Conservation (phyloP, 1,284 basidiomycete species). For the Trichosporon sp. region DNA sequence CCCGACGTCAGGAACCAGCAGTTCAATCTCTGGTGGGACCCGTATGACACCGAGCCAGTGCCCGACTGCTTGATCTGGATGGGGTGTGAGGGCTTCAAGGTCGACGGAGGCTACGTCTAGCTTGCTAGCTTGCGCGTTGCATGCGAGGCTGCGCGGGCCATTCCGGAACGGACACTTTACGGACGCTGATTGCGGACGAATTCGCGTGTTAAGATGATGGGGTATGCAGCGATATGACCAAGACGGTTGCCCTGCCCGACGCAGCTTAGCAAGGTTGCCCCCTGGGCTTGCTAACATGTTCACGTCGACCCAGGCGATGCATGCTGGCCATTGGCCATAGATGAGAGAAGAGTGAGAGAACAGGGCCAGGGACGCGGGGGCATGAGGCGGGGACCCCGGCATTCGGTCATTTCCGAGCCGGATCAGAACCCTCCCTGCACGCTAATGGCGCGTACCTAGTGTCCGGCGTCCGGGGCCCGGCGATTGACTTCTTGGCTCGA, state of each 20-base stretch:
- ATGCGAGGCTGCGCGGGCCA: not conserved
- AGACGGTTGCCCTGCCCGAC: not conserved
- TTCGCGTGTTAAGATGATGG: not conserved
- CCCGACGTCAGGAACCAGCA: not conserved
- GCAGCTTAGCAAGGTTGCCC: too few species aligned
- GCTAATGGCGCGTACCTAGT: not conserved
- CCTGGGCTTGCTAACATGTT: too few species aligned
- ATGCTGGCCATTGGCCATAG: not conserved
- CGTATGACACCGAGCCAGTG: not conserved
- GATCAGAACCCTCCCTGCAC: not conserved
- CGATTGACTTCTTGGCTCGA: not conserved
- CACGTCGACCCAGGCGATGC: too few species aligned
- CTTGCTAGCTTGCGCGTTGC: too few species aligned
- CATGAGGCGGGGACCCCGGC: not conserved
- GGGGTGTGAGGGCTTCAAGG: not conserved
- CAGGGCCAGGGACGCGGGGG: too few species aligned
- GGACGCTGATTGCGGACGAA: too few species aligned
- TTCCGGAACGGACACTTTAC: not conserved
- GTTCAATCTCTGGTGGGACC: not conserved
- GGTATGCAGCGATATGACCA: not conserved
- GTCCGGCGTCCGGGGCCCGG: conserved; percentile 1
- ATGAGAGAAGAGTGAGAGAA: not conserved
- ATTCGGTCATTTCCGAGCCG: conserved; percentile 2
- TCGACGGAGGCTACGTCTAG: not conserved
- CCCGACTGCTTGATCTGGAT: too few species aligned